Evolutionary conservation across 176 grass and related monocot genomes (phyloP), one percentile per base, ranked within the genome.

Genomic region (Bonia amplexicaulis): DNA sequence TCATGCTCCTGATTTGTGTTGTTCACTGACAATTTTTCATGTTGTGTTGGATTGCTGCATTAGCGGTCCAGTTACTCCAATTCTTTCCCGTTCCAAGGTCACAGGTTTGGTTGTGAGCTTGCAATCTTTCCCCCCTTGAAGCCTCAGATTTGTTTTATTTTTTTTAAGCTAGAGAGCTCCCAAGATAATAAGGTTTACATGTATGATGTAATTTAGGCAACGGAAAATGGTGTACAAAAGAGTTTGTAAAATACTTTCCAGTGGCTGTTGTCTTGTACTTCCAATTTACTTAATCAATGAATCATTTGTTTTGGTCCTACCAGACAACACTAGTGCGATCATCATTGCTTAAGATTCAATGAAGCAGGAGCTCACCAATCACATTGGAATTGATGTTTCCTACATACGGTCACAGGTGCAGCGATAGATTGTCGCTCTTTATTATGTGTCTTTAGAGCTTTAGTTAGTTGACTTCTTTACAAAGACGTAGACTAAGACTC

Each of bases 101-200:
- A 87, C 88, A 83, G 73, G 77, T 95, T 92, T 92, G 84, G 78
- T 95, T 93, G 76, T 90, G 89, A 98, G 88, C 74, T 93, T 94
- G 80, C 72, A 68, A 79, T 72, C 82, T 60, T 86, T 41, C 66
- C 57, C 40, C 54, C 9, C 67, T 27, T 59, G 25, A 63, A 67
- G 41, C 53, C 55, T 80, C 74, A 71, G 79, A 82, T 78, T 90
- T 88, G 66, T 49, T 82, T 85, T 75, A 70, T 91, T 89, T 87
- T 76, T 85, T 86, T 51, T 4, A 39, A 77, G 23, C 51, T 76
- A 81, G 39, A 68, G 83, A 53, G 55, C 69, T 82, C 60, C 26
- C 52, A 67, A 65, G 37, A 87, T 71, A 88, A 93, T 90, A 80
- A 86, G 82, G 82, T 52, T 51, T 80, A 70, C 23, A n/a, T 76